Percentiles rank a stretch among this genome's conserved stretches.
These are phyloP conservation scores for Musa beccarii DNA, from an alignment of 176 grass and related monocot species.

Conservation along the genomic window DNA sequence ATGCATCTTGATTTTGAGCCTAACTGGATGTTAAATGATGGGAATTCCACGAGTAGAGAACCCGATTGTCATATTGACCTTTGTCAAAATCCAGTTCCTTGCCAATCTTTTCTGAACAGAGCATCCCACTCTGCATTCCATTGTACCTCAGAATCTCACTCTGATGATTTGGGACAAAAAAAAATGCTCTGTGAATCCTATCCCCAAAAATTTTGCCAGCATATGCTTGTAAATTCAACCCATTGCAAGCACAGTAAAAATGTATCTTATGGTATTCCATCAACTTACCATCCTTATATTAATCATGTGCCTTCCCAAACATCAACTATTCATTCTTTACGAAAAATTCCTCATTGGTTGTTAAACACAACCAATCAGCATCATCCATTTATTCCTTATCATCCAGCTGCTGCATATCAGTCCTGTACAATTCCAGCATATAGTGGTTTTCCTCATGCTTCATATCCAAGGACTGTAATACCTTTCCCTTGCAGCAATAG, in stretches of 20 bases:
- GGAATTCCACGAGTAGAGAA: conserved; percentile 22
- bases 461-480: conserved; percentile 15
- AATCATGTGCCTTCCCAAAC: conserved; percentile 22
- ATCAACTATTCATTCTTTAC: conserved; percentile 30
- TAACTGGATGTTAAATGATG: conserved; percentile 15
- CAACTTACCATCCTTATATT: conserved; percentile 18
- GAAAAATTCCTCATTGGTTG: conserved; percentile 28
- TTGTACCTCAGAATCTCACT: conserved; percentile 19
- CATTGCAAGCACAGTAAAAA: conserved; percentile 23
- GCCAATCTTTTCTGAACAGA: conserved; percentile 29
- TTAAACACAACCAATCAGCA: conserved; percentile 25
- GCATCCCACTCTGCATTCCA: neutral
- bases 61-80: conserved; percentile 26
- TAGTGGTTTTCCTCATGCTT: conserved; percentile 16
- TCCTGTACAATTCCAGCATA: conserved; percentile 21
- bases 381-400: conserved; percentile 24
- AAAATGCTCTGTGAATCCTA: conserved; percentile 1
- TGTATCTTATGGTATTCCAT: conserved; percentile 20
- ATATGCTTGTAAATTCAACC: conserved; percentile 21
- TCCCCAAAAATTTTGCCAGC: conserved; percentile 23
- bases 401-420: conserved; percentile 33
- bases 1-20: conserved; percentile 25
- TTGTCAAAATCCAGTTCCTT: conserved; percentile 24
- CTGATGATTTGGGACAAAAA: conserved; percentile 17
- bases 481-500: conserved; percentile 26